Conservation (phyloP, 805 yeast genomes). For the Zygoascus tannicola region DNA sequence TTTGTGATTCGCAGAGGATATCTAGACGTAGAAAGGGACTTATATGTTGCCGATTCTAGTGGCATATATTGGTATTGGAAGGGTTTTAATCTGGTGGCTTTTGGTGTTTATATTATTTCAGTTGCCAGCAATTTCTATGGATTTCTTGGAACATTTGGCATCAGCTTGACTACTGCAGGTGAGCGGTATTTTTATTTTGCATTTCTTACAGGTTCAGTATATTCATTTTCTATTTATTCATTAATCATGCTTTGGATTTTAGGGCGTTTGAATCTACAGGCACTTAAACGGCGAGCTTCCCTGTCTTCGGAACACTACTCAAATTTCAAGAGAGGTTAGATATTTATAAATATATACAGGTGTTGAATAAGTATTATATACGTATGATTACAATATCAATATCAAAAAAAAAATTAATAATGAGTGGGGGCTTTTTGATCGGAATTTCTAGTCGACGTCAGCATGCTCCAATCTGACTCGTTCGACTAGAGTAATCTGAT, state of each 20-base stretch:
- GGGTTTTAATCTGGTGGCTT: conserved; percentile 13
- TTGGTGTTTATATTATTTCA: conserved; percentile 8
- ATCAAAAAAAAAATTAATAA: too few relatives aligned
- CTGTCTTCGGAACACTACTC: too few relatives aligned
- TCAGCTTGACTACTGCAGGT: conserved; percentile 5
- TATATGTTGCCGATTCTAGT: conserved; percentile 1
- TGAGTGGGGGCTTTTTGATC: too few relatives aligned
- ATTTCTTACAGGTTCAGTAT: conserved; percentile 8
- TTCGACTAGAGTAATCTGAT: conserved; percentile 35
- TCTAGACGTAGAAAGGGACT: conserved; percentile 6
- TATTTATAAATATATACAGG: too few relatives aligned
- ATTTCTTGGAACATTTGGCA: conserved; percentile 10
- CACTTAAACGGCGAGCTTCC: too few relatives aligned
- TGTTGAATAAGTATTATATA: too few relatives aligned
- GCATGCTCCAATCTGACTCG: conserved; percentile 24
- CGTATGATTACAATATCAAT: too few relatives aligned
- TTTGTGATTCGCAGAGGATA: conserved; percentile 9
- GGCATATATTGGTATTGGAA: conserved; percentile 9
- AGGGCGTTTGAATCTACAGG: too few relatives aligned
- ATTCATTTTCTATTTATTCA: conserved; percentile 5
- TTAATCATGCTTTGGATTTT: background rate
- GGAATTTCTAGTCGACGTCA: conserved; percentile 5
- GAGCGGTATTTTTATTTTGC: conserved; percentile 10
- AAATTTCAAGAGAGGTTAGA: too few relatives aligned
- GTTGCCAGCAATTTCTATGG: conserved; percentile 14